Conservation (phyloP, 352 stramenopile species). For the Phytophthora palmivora region DNA sequence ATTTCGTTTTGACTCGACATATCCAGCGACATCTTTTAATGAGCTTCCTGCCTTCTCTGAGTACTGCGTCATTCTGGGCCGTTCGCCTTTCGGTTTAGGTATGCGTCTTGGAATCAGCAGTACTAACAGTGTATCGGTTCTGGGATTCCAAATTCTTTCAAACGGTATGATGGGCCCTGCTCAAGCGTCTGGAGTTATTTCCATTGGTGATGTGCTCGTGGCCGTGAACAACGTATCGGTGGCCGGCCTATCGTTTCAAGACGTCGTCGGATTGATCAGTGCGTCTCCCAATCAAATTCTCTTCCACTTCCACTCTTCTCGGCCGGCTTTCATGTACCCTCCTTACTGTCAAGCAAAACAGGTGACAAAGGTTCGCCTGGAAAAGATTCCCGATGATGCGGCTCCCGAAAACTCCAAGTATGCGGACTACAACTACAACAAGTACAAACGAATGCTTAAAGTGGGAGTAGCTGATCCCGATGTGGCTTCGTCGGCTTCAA, state of each 20-base stretch:
- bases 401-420: conserved; percentile 52
- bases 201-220: conserved; percentile 72
- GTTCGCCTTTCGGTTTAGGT: conserved; percentile 76
- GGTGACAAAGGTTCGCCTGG: conserved; percentile 56
- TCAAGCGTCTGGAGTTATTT: conserved; percentile 78
- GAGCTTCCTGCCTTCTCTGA: conserved; percentile 68
- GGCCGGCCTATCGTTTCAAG: conserved; percentile 67
- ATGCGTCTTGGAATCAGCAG: conserved; percentile 82
- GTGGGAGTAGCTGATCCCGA: conserved; percentile 53
- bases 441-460: conserved; percentile 67
- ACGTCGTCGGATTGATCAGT: conserved; percentile 78
- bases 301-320: conserved; percentile 86
- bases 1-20: conserved; percentile 61
- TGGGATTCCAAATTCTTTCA: conserved; percentile 81
- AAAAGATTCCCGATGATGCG: conserved; percentile 47
- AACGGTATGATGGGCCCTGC: conserved; percentile 81
- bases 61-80: conserved; percentile 72
- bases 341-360: conserved; percentile 68
- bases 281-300: conserved; percentile 67
- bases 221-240: conserved; percentile 81
- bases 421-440: conserved; percentile 76
- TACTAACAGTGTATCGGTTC: conserved; percentile 67
- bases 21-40: conserved; percentile 57
- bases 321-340: conserved; percentile 71
- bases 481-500: conserved; percentile 37